These are phyloP conservation scores for Debaryomyces prosopidis DNA, from an alignment of 805 yeast species.

Conservation along the genomic window DNA sequence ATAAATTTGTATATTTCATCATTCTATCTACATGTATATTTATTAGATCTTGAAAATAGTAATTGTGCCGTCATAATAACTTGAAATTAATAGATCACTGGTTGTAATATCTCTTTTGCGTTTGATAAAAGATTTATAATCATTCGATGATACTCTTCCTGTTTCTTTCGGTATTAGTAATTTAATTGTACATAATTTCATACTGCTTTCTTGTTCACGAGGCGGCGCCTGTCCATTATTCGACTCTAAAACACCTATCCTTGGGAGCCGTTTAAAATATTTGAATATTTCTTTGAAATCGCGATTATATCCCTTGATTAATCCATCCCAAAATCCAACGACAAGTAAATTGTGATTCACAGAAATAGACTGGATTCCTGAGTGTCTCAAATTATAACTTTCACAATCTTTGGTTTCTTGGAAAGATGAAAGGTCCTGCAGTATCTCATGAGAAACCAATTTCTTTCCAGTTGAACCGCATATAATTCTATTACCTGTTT, in stretches of 20 bases:
- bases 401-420: background rate
- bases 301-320: constrained; percentile 20
- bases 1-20: background rate
- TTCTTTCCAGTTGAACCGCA: constrained; percentile 52
- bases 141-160: background rate
- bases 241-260: constrained; percentile 5
- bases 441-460: constrained; percentile 27
- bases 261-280: constrained; percentile 13
- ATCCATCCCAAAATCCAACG: constrained; percentile 55
- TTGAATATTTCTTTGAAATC: constrained; percentile 9
- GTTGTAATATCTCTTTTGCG: constrained; percentile 11
- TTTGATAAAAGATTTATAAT: constrained; percentile 12
- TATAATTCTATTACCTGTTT: constrained; percentile 22
- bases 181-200: constrained; percentile 2
- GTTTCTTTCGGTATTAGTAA: background rate
- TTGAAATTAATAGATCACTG: constrained; percentile 42
- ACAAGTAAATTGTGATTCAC: constrained; percentile 27
- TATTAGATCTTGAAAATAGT: background rate
- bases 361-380: constrained; percentile 24
- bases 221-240: constrained; percentile 4
- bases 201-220: background rate
- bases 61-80: constrained; percentile 57
- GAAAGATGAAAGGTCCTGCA: background rate
- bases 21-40: background rate
- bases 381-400: constrained; percentile 11